Evolutionary conservation across 345 rosid genomes (phyloP).

Genomic region (Eucalyptus curtisii): DNA sequence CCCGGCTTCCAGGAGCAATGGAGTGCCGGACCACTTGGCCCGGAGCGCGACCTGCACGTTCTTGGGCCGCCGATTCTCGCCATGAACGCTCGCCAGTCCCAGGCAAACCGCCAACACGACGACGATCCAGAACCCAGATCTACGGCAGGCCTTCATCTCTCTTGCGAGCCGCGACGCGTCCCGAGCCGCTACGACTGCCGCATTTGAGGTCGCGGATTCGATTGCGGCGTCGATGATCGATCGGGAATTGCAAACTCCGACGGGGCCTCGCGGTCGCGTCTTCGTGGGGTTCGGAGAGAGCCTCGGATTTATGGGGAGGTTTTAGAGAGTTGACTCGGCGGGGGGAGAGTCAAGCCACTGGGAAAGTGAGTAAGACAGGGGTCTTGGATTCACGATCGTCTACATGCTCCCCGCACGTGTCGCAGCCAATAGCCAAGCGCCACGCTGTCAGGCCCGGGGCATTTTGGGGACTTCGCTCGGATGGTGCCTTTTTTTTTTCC

Average conservation of each 20-base stretch:
- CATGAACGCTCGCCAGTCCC: conserved; percentile 23
- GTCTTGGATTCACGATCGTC: background rate
- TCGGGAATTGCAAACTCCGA: background rate
- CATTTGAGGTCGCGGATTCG: background rate
- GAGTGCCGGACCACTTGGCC: conserved; percentile 95
- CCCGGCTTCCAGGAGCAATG: conserved; percentile 95
- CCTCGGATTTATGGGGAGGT: background rate
- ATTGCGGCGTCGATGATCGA: background rate
- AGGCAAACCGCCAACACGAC: conserved; percentile 23
- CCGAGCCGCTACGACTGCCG: background rate
- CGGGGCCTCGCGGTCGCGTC: background rate
- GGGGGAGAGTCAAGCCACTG: background rate
- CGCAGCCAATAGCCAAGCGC: background rate
- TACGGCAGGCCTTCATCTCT: conserved; percentile 21
- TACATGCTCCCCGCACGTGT: background rate
- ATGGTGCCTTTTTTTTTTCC: background rate
- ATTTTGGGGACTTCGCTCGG: background rate
- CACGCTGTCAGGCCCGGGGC: background rate
- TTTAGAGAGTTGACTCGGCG: background rate
- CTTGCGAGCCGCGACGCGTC: background rate
- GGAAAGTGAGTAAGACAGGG: background rate
- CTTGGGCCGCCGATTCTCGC: conserved; percentile 59
- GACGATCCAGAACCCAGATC: conserved; percentile 38
- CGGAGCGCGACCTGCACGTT: conserved; percentile 82
- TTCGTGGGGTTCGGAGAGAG: background rate